Evolutionary conservation across 257 asterid genomes (phyloP).

Genomic region (Solanum lignicaule): DNA sequence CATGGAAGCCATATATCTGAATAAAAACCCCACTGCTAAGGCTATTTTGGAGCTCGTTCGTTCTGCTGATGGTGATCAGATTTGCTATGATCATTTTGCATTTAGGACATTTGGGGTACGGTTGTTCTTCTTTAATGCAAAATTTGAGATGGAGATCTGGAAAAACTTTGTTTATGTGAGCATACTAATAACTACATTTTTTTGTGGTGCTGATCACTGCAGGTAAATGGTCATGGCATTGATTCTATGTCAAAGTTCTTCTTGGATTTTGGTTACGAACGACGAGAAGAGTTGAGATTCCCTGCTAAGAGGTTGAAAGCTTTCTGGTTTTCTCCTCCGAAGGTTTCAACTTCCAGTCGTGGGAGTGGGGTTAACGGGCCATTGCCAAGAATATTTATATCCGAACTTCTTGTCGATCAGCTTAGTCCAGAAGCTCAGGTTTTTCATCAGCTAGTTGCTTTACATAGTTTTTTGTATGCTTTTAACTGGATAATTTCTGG

Average conservation of each 20-base stretch:
- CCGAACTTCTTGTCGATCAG: constrained; percentile 92
- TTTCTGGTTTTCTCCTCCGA: constrained; percentile 84
- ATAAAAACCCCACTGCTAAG: constrained; percentile 75
- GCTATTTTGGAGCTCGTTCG: constrained; percentile 66
- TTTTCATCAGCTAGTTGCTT: constrained; percentile 1
- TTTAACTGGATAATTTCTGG: neutral
- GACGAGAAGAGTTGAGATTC: constrained; percentile 79
- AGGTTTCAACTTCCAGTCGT: constrained; percentile 7
- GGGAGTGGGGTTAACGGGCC: constrained; percentile 68
- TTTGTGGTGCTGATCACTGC: neutral
- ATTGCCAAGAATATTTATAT: constrained; percentile 86
- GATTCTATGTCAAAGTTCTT: constrained; percentile 71
- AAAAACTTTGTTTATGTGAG: neutral
- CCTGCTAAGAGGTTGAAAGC: constrained; percentile 95
- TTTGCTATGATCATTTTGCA: constrained; percentile 89
- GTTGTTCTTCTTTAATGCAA: neutral
- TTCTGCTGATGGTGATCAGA: constrained; percentile 49
- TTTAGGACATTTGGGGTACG: constrained; percentile 80
- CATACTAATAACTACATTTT: neutral
- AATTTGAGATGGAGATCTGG: neutral
- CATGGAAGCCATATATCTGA: constrained; percentile 69
- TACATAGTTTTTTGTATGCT: neutral
- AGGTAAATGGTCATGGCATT: constrained; percentile 86
- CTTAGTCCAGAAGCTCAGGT: constrained; percentile 84
- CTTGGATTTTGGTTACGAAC: constrained; percentile 71